Base-by-base conservation (phyloP, 2,329 filamentous ascomycete genomes). In the Stemphylium beticola region DNA sequence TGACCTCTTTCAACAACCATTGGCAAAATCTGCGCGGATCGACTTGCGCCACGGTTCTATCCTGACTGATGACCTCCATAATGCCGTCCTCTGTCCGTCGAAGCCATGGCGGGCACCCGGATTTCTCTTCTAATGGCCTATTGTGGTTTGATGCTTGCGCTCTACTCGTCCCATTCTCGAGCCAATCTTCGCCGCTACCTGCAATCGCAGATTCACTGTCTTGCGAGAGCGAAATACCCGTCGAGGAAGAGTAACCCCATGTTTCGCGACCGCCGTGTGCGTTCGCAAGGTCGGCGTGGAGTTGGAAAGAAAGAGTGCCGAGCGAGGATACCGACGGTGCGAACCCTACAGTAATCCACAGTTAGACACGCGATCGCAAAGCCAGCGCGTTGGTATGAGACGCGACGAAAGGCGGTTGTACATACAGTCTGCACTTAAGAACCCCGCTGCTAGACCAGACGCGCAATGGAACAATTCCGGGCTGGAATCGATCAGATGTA, bases 401-500 rank as follows among this genome's bases (percentile, higher is more conserved):
- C 18, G 40, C n/a, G 37, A n/a, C 18, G 22, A 11, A 40, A 9
- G 18, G 40, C 20, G 18, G 6, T 2, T 11, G 24, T 43, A 64
- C 73, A 15, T 67, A 78, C 89, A 93, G 71, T 93, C 87, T 31
- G 79, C 81, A 0, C 89, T 89, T 8, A 93, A 69, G 66, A 93
- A 93, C 0, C 90, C 90, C 15, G 83, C 91, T 0, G 89, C 88
- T 61, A 84, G 87, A 1, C 90, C 89, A 2, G 88, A 92, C 0
- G 90, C 89, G 26, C 87, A 90, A 10, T 85, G 82, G 73, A 93
- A 91, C 29, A 93, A 81, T 58, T 85, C 71, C 0, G 79, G 72
- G 4, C 82, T 82, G 5, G 83, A 77, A 64, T 88, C 86, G 34
- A 88, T 58, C 18, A 88, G 74, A 58, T 86, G 83, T 47, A 88